Base-by-base conservation (phyloP, 352 stramenopile genomes). In the Pythium biforme region DNA sequence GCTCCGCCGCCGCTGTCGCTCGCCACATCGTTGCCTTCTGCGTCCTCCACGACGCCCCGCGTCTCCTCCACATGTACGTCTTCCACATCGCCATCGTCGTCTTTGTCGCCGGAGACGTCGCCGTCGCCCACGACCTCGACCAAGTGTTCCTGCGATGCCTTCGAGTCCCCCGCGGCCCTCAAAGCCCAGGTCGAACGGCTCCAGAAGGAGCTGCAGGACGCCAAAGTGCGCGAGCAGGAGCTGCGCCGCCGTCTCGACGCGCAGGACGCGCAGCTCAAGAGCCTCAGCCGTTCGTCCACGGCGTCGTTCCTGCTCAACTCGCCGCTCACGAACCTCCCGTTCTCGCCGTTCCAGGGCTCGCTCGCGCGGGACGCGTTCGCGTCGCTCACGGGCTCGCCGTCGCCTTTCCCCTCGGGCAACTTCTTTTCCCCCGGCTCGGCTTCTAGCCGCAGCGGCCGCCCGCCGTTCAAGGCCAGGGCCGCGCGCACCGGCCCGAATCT, bases 221-320 rank as follows among this genome's bases (percentile, higher is more conserved):
- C 69, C 37, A 59, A 62, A 23, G 23, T 25, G 7, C 59, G 69
- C 23, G 69, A 75, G 34, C 34, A 53, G 17, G 57, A 70, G n/a
- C 55, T 73, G 23, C 66, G 63, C 27, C 51, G 61, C 22, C 69
- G 64, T 25, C 52, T 75, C 17, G 64, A 72, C 9, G 37, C 61
- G 9, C 69, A 70, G 54, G 59, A 73, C 17, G 23, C 47, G 14
- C 67, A 74, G 62, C 60, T 74, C 48, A 62, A 65, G 51, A 74
- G 53, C 9, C 43, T 64, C 20, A 19, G 19, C 19, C 54, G n/a
- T 10, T 43, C 64, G 34, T 1, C 48, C 33, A 29, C 43, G 20
- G 25, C 27, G 17, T 33, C 59, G 46, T 59, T 63, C 20, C 34
- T 66, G 22, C 49, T 69, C 39, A 59, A 64, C 55, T 73, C 66